Evolutionary conservation across 2,329 filamentous ascomycete species (phyloP).

Genomic region (Clarireedia paspali): DNA sequence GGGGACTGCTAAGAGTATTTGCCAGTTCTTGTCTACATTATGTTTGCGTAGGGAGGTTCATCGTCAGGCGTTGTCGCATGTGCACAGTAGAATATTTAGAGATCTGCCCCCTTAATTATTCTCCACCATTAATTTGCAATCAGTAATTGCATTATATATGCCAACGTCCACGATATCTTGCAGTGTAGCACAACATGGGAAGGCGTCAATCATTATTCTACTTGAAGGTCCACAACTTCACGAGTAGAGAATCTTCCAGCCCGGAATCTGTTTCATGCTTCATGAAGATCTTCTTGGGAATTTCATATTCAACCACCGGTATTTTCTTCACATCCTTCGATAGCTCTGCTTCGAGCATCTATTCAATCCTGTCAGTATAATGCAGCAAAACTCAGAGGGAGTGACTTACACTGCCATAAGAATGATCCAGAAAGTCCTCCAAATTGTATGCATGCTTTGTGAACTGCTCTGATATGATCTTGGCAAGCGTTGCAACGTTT

Average conservation of each 20-base stretch:
- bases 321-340: slow-evolving; percentile 75
- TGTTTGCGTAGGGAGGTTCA: too few relatives aligned
- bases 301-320: slow-evolving; percentile 88
- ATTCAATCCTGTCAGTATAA: slow-evolving; percentile 28
- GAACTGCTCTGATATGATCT: slow-evolving; percentile 93
- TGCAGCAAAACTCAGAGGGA: not conserved
- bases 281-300: slow-evolving; percentile 47
- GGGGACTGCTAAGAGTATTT: too few relatives aligned
- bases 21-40: too few relatives aligned
- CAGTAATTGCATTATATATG: slow-evolving; percentile 8
- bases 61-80: not conserved
- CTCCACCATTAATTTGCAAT: slow-evolving; percentile 9
- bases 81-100: not conserved
- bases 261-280: slow-evolving; percentile 40
- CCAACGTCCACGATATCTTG: not conserved
- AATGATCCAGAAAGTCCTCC: slow-evolving; percentile 97
- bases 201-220: slow-evolving; percentile 6
- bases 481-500: slow-evolving; percentile 88
- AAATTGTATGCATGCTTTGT: slow-evolving; percentile 91
- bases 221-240: slow-evolving; percentile 54
- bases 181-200: not conserved
- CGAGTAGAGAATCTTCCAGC: slow-evolving; percentile 46
- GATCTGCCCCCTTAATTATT: slow-evolving; percentile 1
- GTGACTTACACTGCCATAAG: slow-evolving; percentile 66
- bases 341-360: slow-evolving; percentile 81